Evolutionary conservation across 768 basidiomycete species (phyloP), one percentile per base, ranked within the genome.

Genomic region (Termitomyces sp.): DNA sequence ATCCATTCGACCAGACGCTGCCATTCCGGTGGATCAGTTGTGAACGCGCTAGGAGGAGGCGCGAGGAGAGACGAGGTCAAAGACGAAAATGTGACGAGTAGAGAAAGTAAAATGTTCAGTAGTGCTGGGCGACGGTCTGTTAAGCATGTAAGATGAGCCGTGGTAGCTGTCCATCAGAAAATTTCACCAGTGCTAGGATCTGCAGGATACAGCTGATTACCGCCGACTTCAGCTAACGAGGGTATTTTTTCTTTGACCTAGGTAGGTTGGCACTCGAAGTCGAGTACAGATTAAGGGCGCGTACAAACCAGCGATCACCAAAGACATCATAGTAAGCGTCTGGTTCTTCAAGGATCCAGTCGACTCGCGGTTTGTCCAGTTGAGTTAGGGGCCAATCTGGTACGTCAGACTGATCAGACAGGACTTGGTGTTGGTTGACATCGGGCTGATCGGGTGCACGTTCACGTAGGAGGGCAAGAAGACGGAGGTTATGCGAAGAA

Each of bases 291-390:
- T 63, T 45, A 62, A 44, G 45, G 12, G 20, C 64, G 69, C 90
- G 72, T 75, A 94, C 91, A 83, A 88, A 88, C 90, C 91, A 96
- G 65, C 80, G 80, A 69, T 94, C 90, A n/a, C 91, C 92, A 71
- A 88, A 96, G 16, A 87, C 87, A 53, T 82, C 81, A 69, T 92
- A 96, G 60, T 83, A 77, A 9, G 80, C 75, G 26, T 80, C 78
- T 1, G 88, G 87, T 60, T 92, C 91, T 63, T 94, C 90, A 1
- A 91, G 77, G 53, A 96, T 89, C 92, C 93, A 94, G 66, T 94
- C 93, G 14, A 90, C 85, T 46, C 92, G 81, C 38, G 94, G 94
- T 71, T 88, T 92, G 68, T 94, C 89, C 10, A 96, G 79, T 61
- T 86, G 85, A 3, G 70, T 70, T 43, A 94, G 74, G 20, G 87